Evolutionary conservation across 208 protist species (phyloP).

Genomic region (Leishmania tropica): DNA sequence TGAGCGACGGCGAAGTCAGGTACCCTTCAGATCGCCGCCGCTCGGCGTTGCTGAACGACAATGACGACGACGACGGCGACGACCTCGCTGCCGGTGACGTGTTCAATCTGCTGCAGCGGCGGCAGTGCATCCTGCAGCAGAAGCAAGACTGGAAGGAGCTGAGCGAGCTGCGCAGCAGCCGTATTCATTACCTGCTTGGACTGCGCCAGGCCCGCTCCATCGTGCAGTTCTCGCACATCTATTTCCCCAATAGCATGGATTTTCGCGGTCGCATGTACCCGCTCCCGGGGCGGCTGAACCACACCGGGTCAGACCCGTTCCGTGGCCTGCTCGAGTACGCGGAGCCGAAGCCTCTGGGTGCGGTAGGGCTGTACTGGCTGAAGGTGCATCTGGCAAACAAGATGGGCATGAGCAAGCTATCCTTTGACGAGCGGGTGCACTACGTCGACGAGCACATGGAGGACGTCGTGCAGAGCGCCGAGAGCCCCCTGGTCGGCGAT

Average conservation of each 20-base stretch:
- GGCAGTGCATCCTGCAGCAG: conserved; percentile 68
- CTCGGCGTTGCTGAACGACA: conserved; percentile 3
- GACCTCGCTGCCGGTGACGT: conserved; percentile 32
- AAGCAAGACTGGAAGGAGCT: conserved; percentile 85
- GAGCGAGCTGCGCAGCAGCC: conserved; percentile 81
- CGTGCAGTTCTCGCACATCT: conserved; percentile 93
- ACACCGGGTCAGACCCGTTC: conserved; percentile 95
- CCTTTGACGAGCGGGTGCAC: conserved; percentile 94
- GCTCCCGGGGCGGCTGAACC: conserved; percentile 97
- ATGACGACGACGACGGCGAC: conserved; percentile 36
- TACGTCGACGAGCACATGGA: conserved; percentile 95
- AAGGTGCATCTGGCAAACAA: conserved; percentile 99
- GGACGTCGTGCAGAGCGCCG: conserved; percentile 87
- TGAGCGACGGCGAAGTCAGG: conserved; percentile 66
- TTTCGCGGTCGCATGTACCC: conserved; percentile 99
- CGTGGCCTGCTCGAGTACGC: conserved; percentile 96
- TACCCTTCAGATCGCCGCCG: conserved; percentile 37
- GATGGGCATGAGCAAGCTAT: conserved; percentile 96
- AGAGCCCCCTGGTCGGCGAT: conserved; percentile 78
- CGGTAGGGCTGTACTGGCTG: conserved; percentile 95
- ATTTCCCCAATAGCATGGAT: conserved; percentile 99
- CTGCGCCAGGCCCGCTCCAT: conserved; percentile 90
- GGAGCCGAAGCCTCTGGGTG: conserved; percentile 93
- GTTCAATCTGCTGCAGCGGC: conserved; percentile 73
- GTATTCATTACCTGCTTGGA: conserved; percentile 89